Base-by-base conservation (phyloP, 2,329 filamentous ascomycete genomes). In the Colletotrichum musicola region DNA sequence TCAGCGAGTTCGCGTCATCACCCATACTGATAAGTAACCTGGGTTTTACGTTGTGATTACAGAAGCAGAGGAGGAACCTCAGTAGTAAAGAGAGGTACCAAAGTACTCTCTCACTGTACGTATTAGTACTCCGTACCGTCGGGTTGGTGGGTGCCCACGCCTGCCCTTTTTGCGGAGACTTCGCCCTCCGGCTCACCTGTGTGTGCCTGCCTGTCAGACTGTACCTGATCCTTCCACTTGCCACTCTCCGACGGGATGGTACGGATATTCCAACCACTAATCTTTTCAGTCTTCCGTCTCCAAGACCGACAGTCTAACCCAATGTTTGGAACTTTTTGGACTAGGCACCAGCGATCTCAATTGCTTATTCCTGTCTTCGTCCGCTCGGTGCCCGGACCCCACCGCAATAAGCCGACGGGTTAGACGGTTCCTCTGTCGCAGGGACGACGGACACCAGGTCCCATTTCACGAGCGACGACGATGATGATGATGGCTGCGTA, bases 331-430 rank as follows among this genome's bases (percentile, higher is more conserved):
- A 51, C 61, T 20, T 60, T 60, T 65, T 51, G 62, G 30, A 25
- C 25, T 56, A 60, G 64, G 51, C 59, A 42, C 51, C 30, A 58
- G 7, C 10, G 49, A 61, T 61, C 55, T 42, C 42, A 62, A 40
- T 51, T 61, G 66, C 66, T 68, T 66, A 60, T 68, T 66, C 35
- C 50, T 46, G 27, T 25, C 16, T 22, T 65, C 56, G 42, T 65
- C 47, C 42, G 66, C 49, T 30, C 50, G 65, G 42, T 30, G 49
- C 27, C 55, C 62, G 65, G 40, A 35, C 49, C 6, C 30, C 38
- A 63, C 20, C 18, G 54, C 49, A n/a, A n/a, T 18, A 18, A 22
- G 22, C 20, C 47, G 47, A 59, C 47, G 30, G 30, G 30, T 35
- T 38, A 44, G 14, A 44, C 6, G 20, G 16, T 16, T 18, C 16